These are phyloP conservation scores for Monilinia laxa DNA, from an alignment of 2,329 filamentous ascomycete species.

Conservation along the genomic window DNA sequence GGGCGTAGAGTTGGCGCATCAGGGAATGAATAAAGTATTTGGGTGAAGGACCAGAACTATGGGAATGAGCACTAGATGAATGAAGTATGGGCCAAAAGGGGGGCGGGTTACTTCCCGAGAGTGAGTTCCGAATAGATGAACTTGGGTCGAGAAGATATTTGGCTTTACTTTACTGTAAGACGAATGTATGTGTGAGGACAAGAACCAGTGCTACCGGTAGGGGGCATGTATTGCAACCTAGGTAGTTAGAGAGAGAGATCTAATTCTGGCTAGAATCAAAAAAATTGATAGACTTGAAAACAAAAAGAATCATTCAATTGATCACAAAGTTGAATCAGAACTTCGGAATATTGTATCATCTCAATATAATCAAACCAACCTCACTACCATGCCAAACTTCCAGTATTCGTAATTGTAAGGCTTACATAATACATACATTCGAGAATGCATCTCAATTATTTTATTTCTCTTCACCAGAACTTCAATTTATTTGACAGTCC, in stretches of 20 bases:
- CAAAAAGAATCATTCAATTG: too few species aligned
- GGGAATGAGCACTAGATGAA: not conserved
- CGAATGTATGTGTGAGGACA: not conserved
- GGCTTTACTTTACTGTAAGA: not conserved
- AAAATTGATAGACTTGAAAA: too few species aligned
- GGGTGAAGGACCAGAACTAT: constrained; percentile 40
- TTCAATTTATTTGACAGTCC: not conserved
- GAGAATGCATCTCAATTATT: not conserved
- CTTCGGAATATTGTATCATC: not conserved
- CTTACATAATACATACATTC: not conserved
- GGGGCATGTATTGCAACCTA: not conserved
- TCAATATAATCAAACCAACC: too few species aligned
- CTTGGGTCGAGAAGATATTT: not conserved
- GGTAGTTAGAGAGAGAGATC: not conserved
- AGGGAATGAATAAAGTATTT: constrained; percentile 77
- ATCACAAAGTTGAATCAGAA: not conserved
- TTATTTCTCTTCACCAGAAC: not conserved
- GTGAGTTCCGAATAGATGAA: not conserved
- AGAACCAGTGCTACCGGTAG: not conserved
- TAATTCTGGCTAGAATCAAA: not conserved
- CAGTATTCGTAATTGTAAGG: not conserved
- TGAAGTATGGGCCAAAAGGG: not conserved
- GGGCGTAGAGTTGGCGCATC: constrained; percentile 79
- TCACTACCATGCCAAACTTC: too few species aligned
- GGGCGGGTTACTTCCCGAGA: not conserved